Evolutionary conservation across 441 rosid genomes (phyloP).

Genomic region (Populus hybrid): DNA sequence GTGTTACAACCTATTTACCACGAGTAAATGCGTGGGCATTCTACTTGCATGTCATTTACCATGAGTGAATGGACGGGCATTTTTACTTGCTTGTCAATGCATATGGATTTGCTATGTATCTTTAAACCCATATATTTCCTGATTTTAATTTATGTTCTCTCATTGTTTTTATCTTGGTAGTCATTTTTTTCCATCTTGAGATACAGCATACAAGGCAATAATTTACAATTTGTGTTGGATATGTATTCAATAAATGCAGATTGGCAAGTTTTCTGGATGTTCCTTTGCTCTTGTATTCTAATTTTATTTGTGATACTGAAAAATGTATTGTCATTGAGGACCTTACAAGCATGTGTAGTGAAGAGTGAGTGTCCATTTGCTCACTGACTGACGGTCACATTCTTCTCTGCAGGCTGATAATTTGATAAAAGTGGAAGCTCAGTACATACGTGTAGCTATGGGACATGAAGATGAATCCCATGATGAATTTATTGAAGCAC

Average conservation of each 20-base stretch:
- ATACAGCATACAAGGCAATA: background rate
- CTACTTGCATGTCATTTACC: background rate
- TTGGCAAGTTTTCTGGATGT: background rate
- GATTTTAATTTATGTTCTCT: background rate
- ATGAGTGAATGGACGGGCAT: background rate
- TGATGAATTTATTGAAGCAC: slow-evolving; percentile 88
- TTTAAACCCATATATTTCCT: background rate
- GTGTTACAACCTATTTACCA: too few species aligned
- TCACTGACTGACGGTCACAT: slow-evolving; percentile 3
- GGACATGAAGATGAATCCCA: slow-evolving; percentile 84
- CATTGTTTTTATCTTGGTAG: background rate
- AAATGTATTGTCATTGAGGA: background rate
- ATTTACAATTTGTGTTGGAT: background rate
- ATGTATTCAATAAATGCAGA: background rate
- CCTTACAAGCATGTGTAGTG: background rate
- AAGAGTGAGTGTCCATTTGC: background rate
- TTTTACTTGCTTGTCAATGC: background rate
- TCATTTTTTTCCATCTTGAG: background rate
- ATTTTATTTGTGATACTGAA: background rate
- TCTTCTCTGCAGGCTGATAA: slow-evolving; percentile 59
- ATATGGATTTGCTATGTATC: background rate
- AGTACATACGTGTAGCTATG: slow-evolving; percentile 72
- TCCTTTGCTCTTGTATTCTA: background rate
- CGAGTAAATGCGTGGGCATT: background rate
- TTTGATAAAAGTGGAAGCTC: slow-evolving; percentile 70